Base-by-base conservation (phyloP, 2,329 filamentous ascomycete genomes). In the Neospermospora avenae region DNA sequence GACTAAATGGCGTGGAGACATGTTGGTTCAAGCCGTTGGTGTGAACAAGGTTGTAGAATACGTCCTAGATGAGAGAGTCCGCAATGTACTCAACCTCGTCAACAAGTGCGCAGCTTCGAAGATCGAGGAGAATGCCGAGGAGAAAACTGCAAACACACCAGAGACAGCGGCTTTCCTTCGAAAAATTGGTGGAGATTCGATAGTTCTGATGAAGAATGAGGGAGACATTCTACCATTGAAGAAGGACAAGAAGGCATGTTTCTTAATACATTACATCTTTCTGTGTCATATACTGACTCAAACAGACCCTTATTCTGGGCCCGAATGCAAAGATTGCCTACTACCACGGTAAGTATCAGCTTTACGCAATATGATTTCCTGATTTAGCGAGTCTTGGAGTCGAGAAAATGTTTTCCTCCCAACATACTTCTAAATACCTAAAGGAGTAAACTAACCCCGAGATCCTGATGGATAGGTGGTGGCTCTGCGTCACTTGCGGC, bases 161-260 rank as follows among this genome's bases (percentile, higher is more conserved):
- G 75, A 73, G 63, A 73, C 72, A 48, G 71, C 71, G 10, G 67
- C 69, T 13, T 67, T 87, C 25, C 77, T 86, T 11, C 78, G 85
- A 31, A 77, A 81, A 35, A 76, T 85, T 5, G 84, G 84, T 2
- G 78, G 81, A 0, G 82, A 87, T 60, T 84, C 82, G 0, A 81
- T 87, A 14, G 84, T 88, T 0, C 77, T 89, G 22, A 75, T 89
- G 48, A 88, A 88, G 74, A 89, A 89, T 63, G 79, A 85, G 24
- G 77, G 77, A 4, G 74, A 75, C 16, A 71, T 84, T 1, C 75
- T 89, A 0, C 86, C 86, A 0, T 70, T 84, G 55, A 81, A 65
- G 35, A 86, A 84, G 68, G 77, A 83, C 41, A 85, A 84, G 67
- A 85, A 84, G 66, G 76, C 81, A 59, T 55, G 65, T 11, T 35